Evolutionary conservation across 164 flowering plant genomes (phyloP), one percentile per base, ranked within the genome.

Genomic region (Hamamelis virginiana): DNA sequence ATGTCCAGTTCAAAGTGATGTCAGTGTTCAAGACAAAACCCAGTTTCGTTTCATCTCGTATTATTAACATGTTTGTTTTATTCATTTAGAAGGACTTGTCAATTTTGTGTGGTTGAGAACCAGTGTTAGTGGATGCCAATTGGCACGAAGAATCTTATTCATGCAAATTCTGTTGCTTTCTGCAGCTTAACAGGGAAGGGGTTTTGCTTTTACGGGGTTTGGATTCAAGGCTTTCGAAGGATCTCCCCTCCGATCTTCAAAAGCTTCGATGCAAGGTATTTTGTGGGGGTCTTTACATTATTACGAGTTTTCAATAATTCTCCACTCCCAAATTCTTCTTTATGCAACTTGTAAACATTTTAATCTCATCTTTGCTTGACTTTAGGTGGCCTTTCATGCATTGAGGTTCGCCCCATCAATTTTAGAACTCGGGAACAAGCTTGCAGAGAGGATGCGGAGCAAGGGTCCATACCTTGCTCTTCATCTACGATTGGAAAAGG

Each of bases 241-340:
- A 91, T 78, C 97, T 93, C 61, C 96, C 99, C 50, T 78, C 92
- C 51, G 97, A 96, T 79, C 95, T 96, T 64, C 99, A 93, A 70
- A 96, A 89, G 77, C 98, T 96, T 66, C 85, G 97, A 3, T 96
- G 99, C 95, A 93, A 96, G 94, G 99, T 95, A 85, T 13, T n/a
- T 62, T 15, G 8, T 15, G 27, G 15, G n/a, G n/a, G n/a, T n/a
- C n/a, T n/a, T 65, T 6, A 22, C 43, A 23, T 25, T 13, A 33
- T 25, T 33, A 2, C 41, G 4, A 33, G 41, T 6, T 33, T 33
- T 33, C 41, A 33, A 33, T 33, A 6, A 33, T 33, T 33, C 41
- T 2, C 2, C 2, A 33, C 41, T 33, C 41, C 41, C 41, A 33
- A 2, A 33, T 33, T 33, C 6, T 2, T 33, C 4, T 2, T 6